A percentile compares a stretch with the other conserved stretches of the same genome.
phyloP scores from a whole-genome alignment of 345 rosid genomes.

The Eucalyptus tenuipes region DNA sequence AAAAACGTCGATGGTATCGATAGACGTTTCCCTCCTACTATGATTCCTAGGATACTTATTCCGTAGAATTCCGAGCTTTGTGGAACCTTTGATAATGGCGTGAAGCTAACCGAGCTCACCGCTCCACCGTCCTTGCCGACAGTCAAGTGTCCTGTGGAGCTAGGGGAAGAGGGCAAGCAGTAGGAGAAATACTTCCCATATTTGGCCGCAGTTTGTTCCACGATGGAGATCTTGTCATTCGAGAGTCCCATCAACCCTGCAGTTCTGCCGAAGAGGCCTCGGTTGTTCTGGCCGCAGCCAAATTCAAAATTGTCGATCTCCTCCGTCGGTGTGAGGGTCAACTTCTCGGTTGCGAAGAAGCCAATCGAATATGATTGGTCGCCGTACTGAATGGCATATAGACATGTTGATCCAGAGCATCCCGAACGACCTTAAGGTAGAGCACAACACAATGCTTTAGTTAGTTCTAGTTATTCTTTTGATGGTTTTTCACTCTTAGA shows the following conservation, averaged over 20 bases:
- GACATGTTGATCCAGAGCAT: constrained; percentile 2
- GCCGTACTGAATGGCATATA: background rate
- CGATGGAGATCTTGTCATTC: background rate
- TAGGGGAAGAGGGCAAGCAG: constrained; percentile 11
- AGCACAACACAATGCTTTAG: background rate
- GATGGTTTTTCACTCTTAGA: background rate
- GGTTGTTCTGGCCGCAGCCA: constrained; percentile 16
- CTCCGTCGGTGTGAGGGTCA: background rate
- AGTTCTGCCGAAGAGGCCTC: background rate
- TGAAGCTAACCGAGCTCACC: background rate
- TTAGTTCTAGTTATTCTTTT: background rate
- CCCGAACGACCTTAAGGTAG: background rate
- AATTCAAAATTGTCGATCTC: background rate
- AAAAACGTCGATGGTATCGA: background rate
- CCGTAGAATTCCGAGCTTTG: background rate
- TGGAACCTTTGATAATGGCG: background rate
- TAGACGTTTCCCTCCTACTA: constrained; percentile 1
- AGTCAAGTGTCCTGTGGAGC: constrained; percentile 9
- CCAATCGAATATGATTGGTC: background rate
- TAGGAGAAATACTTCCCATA: constrained; percentile 10
- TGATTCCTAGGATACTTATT: background rate
- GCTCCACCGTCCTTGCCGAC: background rate
- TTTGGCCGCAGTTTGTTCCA: constrained; percentile 2
- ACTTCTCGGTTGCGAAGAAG: background rate
- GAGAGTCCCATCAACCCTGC: constrained; percentile 1